A percentile compares a stretch with the other conserved stretches of the same genome.
phyloP scores from a whole-genome alignment of 495 filamentous ascomycete species.

The Alectoria sarmentosa region DNA sequence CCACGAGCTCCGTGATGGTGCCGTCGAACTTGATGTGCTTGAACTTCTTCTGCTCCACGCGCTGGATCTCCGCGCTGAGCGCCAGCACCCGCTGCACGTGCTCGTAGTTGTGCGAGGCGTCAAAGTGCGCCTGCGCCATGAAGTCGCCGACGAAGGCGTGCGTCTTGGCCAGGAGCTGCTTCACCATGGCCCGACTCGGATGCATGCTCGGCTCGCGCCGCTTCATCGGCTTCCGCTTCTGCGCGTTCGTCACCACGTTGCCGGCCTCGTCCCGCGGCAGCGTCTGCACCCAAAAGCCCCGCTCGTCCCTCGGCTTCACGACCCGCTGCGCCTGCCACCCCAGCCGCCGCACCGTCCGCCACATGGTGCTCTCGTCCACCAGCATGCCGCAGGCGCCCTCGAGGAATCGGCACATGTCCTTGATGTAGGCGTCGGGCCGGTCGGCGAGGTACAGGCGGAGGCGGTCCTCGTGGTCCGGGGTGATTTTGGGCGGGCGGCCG shows the following conservation, averaged over 20 bases:
- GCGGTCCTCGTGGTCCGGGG: slow-evolving; percentile 13
- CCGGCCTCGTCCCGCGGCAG: slow-evolving; percentile 20
- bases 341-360: neutral
- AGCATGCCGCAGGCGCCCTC: slow-evolving; percentile 10
- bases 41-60: slow-evolving; percentile 19
- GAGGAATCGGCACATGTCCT: slow-evolving; percentile 22
- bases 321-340: slow-evolving; percentile 7
- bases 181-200: neutral
- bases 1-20: slow-evolving; percentile 16
- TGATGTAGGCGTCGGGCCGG: slow-evolving; percentile 21
- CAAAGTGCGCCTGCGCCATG: slow-evolving; percentile 60
- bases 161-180: slow-evolving; percentile 16
- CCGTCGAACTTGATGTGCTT: slow-evolving; percentile 15
- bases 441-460: slow-evolving; percentile 18
- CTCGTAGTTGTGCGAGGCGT: slow-evolving; percentile 76
- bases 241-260: neutral
- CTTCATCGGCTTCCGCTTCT: slow-evolving; percentile 3
- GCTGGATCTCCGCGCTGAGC: slow-evolving; percentile 54
- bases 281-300: slow-evolving; percentile 14
- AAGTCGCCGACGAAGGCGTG: slow-evolving; percentile 52
- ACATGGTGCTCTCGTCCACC: slow-evolving; percentile 16
- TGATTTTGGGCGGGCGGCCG: slow-evolving; percentile 20
- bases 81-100: slow-evolving; percentile 76
- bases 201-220: neutral
- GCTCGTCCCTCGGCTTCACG: slow-evolving; percentile 11